Evolutionary conservation across 345 rosid genomes (phyloP), one percentile per base, ranked within the genome.

Genomic region (Turnera subulata): DNA sequence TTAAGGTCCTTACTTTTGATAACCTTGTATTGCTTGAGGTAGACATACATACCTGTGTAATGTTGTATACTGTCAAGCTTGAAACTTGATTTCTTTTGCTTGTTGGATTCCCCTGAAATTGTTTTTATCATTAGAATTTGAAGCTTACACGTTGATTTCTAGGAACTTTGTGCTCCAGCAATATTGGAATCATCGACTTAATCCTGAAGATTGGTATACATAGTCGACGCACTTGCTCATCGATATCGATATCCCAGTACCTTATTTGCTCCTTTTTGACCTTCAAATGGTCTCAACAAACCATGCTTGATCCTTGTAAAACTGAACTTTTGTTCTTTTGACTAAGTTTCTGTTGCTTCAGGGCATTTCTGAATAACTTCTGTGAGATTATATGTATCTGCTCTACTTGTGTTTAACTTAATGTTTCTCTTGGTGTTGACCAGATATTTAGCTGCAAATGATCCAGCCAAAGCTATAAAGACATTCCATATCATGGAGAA

Each of bases 401-500:
- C 19, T 56, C n/a, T 9, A 5, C 19, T 5, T 11, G 46, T 55
- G 23, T 37, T 26, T 22, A 9, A 23, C 37, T 46, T 14, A 29
- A 3, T 23, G 2, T 17, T 22, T 8, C 19, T 19, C 21, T n/a
- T 37, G 55, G 16, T 21, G n/a, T 37, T 51, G 2, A 6, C 59
- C 73, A 92, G 98, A 59, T 92, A 86, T 75, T 95, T 82, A 15
- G 95, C 93, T 50, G 84, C 88, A 50, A 66, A 87, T 70, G 78
- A 80, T 68, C 84, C 88, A 18, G 68, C 78, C 50, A 84, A 84
- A 64, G 96, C 98, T 40, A 80, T 92, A 54, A 47, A 73, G 33
- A 75, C 95, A 0, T 86, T 92, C 25, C 70, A 75, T 50, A 44
- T 81, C 7, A 84, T 89, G 93, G 95, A 84, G 69, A 89, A 81